Evolutionary conservation across 2,329 filamentous ascomycete genomes (phyloP).

Genomic region (Exophiala calicioides): DNA sequence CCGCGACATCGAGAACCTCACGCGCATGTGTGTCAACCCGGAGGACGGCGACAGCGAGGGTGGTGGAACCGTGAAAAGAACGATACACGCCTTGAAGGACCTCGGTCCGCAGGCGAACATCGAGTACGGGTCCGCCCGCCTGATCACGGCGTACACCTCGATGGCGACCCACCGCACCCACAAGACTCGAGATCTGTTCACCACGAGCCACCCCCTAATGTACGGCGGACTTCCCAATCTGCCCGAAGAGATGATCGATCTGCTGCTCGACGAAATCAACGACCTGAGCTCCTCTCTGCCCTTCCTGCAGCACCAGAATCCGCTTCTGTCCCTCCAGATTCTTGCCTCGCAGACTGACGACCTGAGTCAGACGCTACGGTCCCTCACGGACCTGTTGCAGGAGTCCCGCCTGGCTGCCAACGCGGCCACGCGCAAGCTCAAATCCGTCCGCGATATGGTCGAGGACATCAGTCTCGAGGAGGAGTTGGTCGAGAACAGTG

Average conservation of each 20-base stretch:
- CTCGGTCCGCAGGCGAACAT: slow-evolving; percentile 57
- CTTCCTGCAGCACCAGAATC: slow-evolving; percentile 47
- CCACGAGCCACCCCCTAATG: slow-evolving; percentile 59
- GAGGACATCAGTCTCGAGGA: slow-evolving; percentile 81
- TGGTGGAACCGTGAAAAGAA: slow-evolving; percentile 55
- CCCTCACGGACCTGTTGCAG: slow-evolving; percentile 86
- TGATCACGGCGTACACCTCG: slow-evolving; percentile 60
- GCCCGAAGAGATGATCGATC: slow-evolving; percentile 56
- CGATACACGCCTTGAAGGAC: slow-evolving; percentile 55
- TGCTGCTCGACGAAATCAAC: slow-evolving; percentile 58
- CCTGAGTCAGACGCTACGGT: slow-evolving; percentile 76
- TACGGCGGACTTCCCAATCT: slow-evolving; percentile 48
- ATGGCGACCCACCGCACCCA: slow-evolving; percentile 61
- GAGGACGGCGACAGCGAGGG: slow-evolving; percentile 43
- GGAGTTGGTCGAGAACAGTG: slow-evolving; percentile 78
- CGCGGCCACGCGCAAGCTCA: slow-evolving; percentile 75
- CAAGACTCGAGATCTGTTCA: slow-evolving; percentile 62
- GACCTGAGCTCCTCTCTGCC: slow-evolving; percentile 56
- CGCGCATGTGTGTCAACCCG: slow-evolving; percentile 41
- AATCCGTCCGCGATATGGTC: slow-evolving; percentile 80
- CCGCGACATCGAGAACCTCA: slow-evolving; percentile 57
- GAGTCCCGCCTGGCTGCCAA: slow-evolving; percentile 89
- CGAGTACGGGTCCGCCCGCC: slow-evolving; percentile 57
- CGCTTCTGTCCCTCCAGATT: slow-evolving; percentile 64
- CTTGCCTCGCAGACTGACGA: slow-evolving; percentile 72